These are phyloP conservation scores for Mycena crocata DNA, from an alignment of 768 basidiomycete genomes.

Conservation along the genomic window DNA sequence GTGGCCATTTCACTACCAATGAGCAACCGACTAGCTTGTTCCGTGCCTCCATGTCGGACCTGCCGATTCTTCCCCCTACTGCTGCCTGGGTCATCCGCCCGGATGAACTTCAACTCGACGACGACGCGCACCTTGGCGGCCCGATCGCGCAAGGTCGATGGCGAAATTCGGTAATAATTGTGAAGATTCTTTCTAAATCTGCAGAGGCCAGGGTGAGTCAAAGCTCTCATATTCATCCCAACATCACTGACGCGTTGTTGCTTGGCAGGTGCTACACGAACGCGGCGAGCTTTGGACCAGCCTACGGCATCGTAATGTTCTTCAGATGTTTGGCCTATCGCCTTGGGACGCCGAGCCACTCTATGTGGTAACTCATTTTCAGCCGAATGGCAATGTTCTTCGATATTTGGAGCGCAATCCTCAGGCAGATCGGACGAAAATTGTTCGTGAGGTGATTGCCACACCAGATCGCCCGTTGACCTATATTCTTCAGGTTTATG, in stretches of 20 bases:
- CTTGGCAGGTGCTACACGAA: slow-evolving; percentile 28
- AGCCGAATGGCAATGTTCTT: slow-evolving; percentile 35
- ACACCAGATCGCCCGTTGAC: background rate
- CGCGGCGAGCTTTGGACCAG: slow-evolving; percentile 38
- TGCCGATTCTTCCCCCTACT: slow-evolving; percentile 18
- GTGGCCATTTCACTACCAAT: slow-evolving; percentile 3
- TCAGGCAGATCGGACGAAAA: slow-evolving; percentile 31
- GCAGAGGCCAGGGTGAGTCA: slow-evolving; percentile 23
- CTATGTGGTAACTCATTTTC: slow-evolving; percentile 34
- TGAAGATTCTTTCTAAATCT: slow-evolving; percentile 30
- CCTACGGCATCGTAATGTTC: slow-evolving; percentile 36
- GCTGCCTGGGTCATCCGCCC: slow-evolving; percentile 29
- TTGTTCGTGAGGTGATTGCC: slow-evolving; percentile 27
- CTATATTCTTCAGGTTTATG: slow-evolving; percentile 30
- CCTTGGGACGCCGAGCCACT: slow-evolving; percentile 38
- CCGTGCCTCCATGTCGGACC: slow-evolving; percentile 25
- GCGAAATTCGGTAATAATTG: slow-evolving; percentile 22
- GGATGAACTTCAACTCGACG: slow-evolving; percentile 18
- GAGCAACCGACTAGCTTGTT: slow-evolving; percentile 4
- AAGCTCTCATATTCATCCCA: background rate
- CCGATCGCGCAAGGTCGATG: slow-evolving; percentile 28
- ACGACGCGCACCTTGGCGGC: slow-evolving; percentile 24
- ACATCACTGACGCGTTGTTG: slow-evolving; percentile 5
- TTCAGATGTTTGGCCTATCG: slow-evolving; percentile 38
- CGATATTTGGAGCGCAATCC: slow-evolving; percentile 36